phyloP scores from a whole-genome alignment of 768 basidiomycete species.

The Pholiota molesta region DNA sequence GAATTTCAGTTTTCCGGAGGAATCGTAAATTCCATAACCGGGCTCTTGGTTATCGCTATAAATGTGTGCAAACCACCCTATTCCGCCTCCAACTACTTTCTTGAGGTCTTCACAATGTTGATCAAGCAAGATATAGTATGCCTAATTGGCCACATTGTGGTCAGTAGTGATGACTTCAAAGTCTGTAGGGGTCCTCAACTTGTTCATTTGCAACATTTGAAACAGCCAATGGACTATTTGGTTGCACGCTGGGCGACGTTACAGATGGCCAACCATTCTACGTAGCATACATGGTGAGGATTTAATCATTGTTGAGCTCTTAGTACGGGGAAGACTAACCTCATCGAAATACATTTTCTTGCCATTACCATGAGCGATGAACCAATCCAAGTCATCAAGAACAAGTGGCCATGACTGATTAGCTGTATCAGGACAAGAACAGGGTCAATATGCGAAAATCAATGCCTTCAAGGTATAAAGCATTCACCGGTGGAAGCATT shows the following conservation, averaged over 20 bases:
- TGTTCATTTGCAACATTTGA: conserved; percentile 51
- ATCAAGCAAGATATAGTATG: conserved; percentile 58
- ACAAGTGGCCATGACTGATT: conserved; percentile 56
- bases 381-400: conserved; percentile 54
- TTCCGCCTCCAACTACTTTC: conserved; percentile 47
- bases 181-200: conserved; percentile 29
- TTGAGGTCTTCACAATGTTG: conserved; percentile 56
- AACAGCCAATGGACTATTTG: conserved; percentile 54
- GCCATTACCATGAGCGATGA: conserved; percentile 52
- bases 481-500: conserved; percentile 46
- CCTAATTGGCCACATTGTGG: conserved; percentile 26
- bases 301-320: too few species aligned
- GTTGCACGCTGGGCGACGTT: conserved; percentile 52
- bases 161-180: too few species aligned
- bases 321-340: conserved; percentile 31
- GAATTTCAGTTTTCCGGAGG: conserved; percentile 47
- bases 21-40: conserved; percentile 61
- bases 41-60: conserved; percentile 56
- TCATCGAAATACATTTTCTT: conserved; percentile 70
- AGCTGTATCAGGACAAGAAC: conserved; percentile 29
- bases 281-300: neutral
- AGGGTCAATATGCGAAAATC: neutral
- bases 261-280: conserved; percentile 71
- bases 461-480: neutral
- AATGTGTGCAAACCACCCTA: conserved; percentile 72